phyloP scores from a whole-genome alignment of 805 yeast genomes.

The Sugiyamaella valdiviana region DNA sequence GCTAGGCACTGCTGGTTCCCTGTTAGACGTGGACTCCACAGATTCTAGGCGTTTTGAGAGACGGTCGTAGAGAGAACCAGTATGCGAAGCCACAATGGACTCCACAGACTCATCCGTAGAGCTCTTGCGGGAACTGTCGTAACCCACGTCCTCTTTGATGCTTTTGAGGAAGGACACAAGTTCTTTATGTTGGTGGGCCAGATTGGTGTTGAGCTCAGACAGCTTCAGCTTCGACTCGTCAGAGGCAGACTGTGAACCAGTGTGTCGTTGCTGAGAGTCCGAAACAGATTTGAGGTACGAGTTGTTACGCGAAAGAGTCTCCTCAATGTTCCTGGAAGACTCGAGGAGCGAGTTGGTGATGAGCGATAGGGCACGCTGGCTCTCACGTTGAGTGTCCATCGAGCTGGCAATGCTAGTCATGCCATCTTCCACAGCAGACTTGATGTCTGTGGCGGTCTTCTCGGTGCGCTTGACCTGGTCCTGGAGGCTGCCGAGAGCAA shows the following conservation, averaged over 20 bases:
- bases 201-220: constrained; percentile 1
- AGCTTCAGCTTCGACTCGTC: not conserved
- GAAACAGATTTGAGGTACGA: constrained; percentile 5
- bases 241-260: not conserved
- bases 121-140: no score
- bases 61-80: not conserved
- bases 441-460: constrained; percentile 16
- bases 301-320: constrained; percentile 12
- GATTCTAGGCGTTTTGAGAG: not conserved
- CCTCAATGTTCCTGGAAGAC: constrained; percentile 10
- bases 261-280: not conserved
- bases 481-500: constrained; percentile 25
- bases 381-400: constrained; percentile 15
- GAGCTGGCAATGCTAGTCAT: constrained; percentile 7
- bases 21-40: not conserved
- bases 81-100: not conserved
- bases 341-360: constrained; percentile 17
- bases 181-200: not conserved
- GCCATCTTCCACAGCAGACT: constrained; percentile 14
- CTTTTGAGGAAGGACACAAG: not conserved
- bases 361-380: constrained; percentile 12
- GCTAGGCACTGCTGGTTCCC: no score
- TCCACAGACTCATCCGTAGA: no score
- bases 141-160: not conserved
- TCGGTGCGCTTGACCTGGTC: constrained; percentile 22